A percentile compares a stretch with the other conserved stretches of the same genome.
phyloP scores from a whole-genome alignment of 2,329 filamentous ascomycete species.

The Claviceps capensis region DNA sequence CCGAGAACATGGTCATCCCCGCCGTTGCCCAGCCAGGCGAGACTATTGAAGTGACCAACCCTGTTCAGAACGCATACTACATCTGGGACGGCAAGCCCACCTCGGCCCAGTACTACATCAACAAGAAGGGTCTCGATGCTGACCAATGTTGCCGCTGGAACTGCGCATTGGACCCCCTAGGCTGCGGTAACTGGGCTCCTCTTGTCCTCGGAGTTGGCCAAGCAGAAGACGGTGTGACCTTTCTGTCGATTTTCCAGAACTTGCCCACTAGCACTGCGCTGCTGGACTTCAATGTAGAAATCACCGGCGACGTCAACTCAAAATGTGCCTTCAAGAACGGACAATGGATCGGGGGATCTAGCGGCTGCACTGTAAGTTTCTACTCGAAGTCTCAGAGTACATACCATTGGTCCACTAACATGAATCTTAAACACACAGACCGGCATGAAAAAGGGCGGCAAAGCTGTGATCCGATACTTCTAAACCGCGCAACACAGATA shows the following conservation, averaged over 20 bases:
- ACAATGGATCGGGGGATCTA: conserved; percentile 40
- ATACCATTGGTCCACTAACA: too few relatives aligned
- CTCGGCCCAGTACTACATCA: conserved; percentile 94
- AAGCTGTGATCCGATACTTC: conserved; percentile 31
- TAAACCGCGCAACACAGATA: conserved; percentile 9
- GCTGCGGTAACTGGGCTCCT: conserved; percentile 74
- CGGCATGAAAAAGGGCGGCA: conserved; percentile 25
- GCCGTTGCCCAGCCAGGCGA: conserved; percentile 47
- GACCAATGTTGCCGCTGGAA: conserved; percentile 66
- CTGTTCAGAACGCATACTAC: conserved; percentile 61
- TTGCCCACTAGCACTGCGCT: conserved; percentile 53
- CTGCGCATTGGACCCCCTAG: conserved; percentile 31
- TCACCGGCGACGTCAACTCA: conserved; percentile 47
- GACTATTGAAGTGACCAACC: conserved; percentile 57
- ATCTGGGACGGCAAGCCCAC: conserved; percentile 60
- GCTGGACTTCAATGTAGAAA: conserved; percentile 68
- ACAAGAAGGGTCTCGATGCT: conserved; percentile 57
- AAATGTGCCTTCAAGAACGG: conserved; percentile 55
- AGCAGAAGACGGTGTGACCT: conserved; percentile 50
- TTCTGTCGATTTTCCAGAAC: conserved; percentile 77
- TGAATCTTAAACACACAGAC: conserved; percentile 20
- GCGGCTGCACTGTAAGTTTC: conserved; percentile 69
- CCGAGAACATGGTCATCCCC: conserved; percentile 76
- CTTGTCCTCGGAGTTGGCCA: conserved; percentile 73
- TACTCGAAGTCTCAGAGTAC: too few relatives aligned